Evolutionary conservation across 148 eudicot genomes (phyloP).

Genomic region (Amaranthus palmeri): DNA sequence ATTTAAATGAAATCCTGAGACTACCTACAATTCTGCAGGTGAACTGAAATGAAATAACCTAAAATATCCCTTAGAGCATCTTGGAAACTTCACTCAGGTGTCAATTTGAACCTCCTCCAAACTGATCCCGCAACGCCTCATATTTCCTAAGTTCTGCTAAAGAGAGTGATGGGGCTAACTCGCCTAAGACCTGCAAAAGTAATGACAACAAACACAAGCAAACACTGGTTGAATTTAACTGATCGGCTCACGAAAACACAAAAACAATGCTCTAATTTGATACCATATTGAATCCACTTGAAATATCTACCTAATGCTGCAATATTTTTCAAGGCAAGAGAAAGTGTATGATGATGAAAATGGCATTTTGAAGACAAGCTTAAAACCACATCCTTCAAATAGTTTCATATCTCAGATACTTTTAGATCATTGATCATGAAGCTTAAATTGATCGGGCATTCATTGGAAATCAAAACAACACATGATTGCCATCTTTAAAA

Average conservation of each 20-base stretch:
- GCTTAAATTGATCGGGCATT: no score
- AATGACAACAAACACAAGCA: not conserved
- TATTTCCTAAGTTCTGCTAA: conserved; percentile 78
- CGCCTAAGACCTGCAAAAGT: conserved; percentile 68
- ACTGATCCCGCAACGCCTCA: conserved; percentile 76
- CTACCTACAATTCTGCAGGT: no score
- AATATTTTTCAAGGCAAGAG: not conserved
- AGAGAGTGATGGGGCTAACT: conserved; percentile 84
- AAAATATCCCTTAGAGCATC: not conserved
- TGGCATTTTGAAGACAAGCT: no score
- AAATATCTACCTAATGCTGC: not conserved
- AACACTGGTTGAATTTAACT: not conserved
- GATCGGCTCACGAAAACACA: not conserved
- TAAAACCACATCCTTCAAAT: no score
- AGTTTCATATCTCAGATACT: no score
- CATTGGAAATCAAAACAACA: no score
- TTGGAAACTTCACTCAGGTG: not conserved
- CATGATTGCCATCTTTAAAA: not conserved
- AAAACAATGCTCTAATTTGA: not conserved
- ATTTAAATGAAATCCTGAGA: no score
- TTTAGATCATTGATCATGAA: no score
- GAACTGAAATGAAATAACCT: not conserved
- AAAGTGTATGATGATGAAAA: no score
- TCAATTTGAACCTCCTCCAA: conserved; percentile 67
- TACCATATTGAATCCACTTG: not conserved